Evolutionary conservation across 1,139 yeast genomes (phyloP), one percentile per base, ranked within the genome.

Genomic region (Pichia sp.): DNA sequence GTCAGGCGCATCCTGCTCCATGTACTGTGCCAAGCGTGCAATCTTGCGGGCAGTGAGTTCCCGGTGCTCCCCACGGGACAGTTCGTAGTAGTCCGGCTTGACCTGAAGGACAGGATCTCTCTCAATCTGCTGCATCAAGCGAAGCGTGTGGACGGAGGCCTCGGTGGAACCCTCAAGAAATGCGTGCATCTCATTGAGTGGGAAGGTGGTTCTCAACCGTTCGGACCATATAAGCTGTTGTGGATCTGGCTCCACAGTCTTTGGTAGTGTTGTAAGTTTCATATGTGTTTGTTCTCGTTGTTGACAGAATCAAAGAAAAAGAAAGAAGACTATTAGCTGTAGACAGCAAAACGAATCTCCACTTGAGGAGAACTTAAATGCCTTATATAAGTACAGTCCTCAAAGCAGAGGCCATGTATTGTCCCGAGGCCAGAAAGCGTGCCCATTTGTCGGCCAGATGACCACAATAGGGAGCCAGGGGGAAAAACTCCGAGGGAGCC

Each of bases 51-150:
- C 80, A 6, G 81, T 77, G 47, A 70, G 54, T 59, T 70, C 74
- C 53, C 82, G 69, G 61, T 77, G 80, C 60, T 76, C 71, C 5
- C 64, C 70, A 59, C 75, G 76, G 48, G 70, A 67, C 48, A 68
- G 60, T 54, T 78, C 79, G 59, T 77, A 78, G 56, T 71, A 71
- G 40, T 67, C 64, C 4, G 77, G 68, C 49, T 70, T 70, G 3
- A 74, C 70, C 47, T 70, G 69, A 54, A 78, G 66, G 45, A 77
- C 67, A 2, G 82, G 81, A 61, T 78, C 82, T 61, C 82, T 70
- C 65, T 78, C 82, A 63, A 78, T 67, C 54, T 77, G 77, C 62
- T 75, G 79, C 62, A 73, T 63, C 51, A 77, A 59, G 16, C 62
- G 58, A 51, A 71, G 67, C 16, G 75, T 71, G 52, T 68, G 69